Conservation (phyloP, 1,284 basidiomycete genomes). For the Porodaedalea pini region DNA sequence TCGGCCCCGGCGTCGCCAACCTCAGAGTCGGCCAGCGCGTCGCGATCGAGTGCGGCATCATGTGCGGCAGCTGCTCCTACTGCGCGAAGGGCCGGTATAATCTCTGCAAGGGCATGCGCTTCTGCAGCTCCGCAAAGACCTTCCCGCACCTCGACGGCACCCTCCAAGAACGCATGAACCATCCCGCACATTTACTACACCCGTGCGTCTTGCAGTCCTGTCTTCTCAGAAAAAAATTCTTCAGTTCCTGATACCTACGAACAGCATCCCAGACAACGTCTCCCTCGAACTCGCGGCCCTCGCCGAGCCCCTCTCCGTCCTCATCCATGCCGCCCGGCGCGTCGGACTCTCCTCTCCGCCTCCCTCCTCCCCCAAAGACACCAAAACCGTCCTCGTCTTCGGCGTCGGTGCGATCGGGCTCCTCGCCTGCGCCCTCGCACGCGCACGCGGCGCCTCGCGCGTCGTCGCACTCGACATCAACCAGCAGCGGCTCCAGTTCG, state of each 20-base stretch:
- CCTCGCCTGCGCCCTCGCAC: slow-evolving; percentile 78
- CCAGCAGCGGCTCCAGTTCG: slow-evolving; percentile 74
- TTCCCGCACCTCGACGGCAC: slow-evolving; percentile 94
- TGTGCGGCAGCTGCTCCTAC: slow-evolving; percentile 71
- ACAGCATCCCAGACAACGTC: slow-evolving; percentile 73
- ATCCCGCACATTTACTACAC: slow-evolving; percentile 81
- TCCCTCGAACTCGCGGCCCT: slow-evolving; percentile 79
- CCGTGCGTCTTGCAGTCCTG: slow-evolving; percentile 62
- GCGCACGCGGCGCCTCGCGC: slow-evolving; percentile 63
- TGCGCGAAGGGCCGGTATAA: slow-evolving; percentile 86
- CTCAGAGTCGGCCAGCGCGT: slow-evolving; percentile 84
- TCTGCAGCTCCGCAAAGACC: slow-evolving; percentile 86
- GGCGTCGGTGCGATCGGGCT: slow-evolving; percentile 92
- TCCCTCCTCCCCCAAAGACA: slow-evolving; percentile 66
- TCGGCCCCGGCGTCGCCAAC: slow-evolving; percentile 62
- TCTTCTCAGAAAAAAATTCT: background rate
- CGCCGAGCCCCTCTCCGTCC: slow-evolving; percentile 85
- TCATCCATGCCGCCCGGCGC: slow-evolving; percentile 48
- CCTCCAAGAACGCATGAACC: slow-evolving; percentile 83
- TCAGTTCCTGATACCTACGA: background rate
- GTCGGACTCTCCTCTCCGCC: slow-evolving; percentile 33
- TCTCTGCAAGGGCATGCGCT: slow-evolving; percentile 86
- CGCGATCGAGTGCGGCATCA: slow-evolving; percentile 90
- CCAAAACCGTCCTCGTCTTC: slow-evolving; percentile 76
- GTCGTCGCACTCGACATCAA: slow-evolving; percentile 87